Base-by-base conservation (phyloP, 441 rosid genomes). In the Adansonia rubrostipa region DNA sequence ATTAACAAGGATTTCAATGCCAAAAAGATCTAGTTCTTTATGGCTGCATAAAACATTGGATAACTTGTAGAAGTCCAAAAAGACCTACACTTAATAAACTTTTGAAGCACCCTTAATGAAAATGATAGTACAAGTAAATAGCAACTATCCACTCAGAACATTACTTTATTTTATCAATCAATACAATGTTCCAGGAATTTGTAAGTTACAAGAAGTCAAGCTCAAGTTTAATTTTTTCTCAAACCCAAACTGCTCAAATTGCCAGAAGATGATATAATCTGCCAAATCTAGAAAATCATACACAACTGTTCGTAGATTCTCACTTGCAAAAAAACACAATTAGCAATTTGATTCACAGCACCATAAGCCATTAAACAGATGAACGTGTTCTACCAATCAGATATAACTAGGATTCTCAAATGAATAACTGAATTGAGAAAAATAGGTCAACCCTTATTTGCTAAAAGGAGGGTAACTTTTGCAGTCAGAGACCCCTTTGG, bases 261-360 rank as follows among this genome's bases (percentile, higher is more conserved):
- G 15, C 15, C 15, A 9, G 40, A 61, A 22, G 40, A 22, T 61
- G 65, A 61, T 61, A 20, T 4, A 61, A 11, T 24, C 15, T 24
- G 9, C 40, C 65, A 61, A 7, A 61, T 61, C 65, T 61, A 61
- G 36, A 61, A 22, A 36, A 61, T 44, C 47, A 44, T 44, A 44
- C 40, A 61, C 40, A 14, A 36, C 64, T 61, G 40, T 10, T 9
- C 9, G 24, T 10, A 22, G 40, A 22, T 61, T 61, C 40, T 22
- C 36, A 61, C 40, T 10, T 22, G 15, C 2, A 2, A 22, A 22
- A 40, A 56, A 42, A 56, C 64, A 40, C n/a, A 72, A 36, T 28
- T 42, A 72, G 51, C 17, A 72, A 72, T 36, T 72, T 36, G 76
- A 42, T 72, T 72, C 64, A 72, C 76, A 56, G 40, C 33, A 40